Base-by-base conservation (phyloP, 2,329 filamentous ascomycete genomes). In the Hirsutella rhossiliensis region DNA sequence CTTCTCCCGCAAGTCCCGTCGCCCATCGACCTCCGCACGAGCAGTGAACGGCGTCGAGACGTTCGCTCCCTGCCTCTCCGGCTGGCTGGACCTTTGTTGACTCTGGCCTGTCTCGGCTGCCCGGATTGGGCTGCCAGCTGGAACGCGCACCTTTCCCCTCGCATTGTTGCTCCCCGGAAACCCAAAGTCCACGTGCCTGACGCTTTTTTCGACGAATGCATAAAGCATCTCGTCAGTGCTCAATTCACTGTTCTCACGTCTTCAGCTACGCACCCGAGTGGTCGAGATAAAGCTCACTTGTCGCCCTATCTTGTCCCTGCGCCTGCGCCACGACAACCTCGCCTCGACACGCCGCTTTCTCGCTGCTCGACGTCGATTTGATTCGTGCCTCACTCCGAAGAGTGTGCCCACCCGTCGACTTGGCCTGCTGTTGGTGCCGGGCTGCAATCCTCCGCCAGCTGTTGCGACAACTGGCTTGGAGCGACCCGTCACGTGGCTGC, bases 81-180 rank as follows among this genome's bases (percentile, higher is more conserved):
- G 29, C 27, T 12, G 18, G 20, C 43, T 27, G 32, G 39, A 32
- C 29, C 39, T 36, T 42, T 45, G 43, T 39, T 42, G 34, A 38
- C 32, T 32, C 43, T 41, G 39, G 2, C 34, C 15, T 23, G 12
- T 30, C 29, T 40, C 17, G 32, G 44, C 19, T 31, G 37, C 23
- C 38, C 41, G 36, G 13, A 39, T 42, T 34, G 40, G 44, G 29
- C 40, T 39, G 12, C 31, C 28, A 9, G 28, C 44, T 46, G 44
- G 44, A 46, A 46, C 41, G 45, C 42, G n/a, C 38, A 8, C 38
- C 28, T 20, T 18, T 30, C 29, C 40, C 29, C 39, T 31, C 41
- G 19, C 18, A 28, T 28, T 29, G 36, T 39, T 30, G 34, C 34
- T n/a, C 34, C 34, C 45, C 39, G 20, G 38, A 41, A 36, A 38